Percentiles rank a stretch among this genome's conserved stretches.
Evolutionary conservation across 1,284 basidiomycete species (phyloP).

Genomic region (Puccinia coronata): DNA sequence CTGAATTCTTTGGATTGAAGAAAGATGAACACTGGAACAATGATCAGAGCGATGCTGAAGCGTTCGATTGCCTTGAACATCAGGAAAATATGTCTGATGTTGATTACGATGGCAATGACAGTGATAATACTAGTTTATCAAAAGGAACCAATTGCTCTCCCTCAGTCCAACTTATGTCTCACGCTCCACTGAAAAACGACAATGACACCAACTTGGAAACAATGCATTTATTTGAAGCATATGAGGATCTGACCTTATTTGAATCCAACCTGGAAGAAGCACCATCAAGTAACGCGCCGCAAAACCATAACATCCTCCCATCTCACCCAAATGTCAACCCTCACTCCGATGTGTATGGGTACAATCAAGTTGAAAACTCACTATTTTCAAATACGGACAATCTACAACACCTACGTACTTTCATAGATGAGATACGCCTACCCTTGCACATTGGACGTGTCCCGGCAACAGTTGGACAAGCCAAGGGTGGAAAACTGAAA

Average conservation of each 20-base stretch:
- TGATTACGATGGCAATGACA: constrained; percentile 3
- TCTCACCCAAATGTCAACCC: background rate
- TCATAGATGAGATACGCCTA: background rate
- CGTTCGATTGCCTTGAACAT: background rate
- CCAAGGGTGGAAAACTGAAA: constrained; percentile 31
- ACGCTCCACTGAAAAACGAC: too few relatives aligned
- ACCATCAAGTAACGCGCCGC: background rate
- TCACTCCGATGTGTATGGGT: background rate
- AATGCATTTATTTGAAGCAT: background rate
- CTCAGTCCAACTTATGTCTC: too few relatives aligned
- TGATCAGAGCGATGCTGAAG: background rate
- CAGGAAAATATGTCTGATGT: constrained; percentile 1
- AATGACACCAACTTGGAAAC: too few relatives aligned
- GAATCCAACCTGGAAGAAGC: background rate
- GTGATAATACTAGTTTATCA: background rate
- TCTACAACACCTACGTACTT: background rate
- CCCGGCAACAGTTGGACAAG: constrained; percentile 3
- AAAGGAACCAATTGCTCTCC: too few relatives aligned
- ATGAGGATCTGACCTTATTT: background rate
- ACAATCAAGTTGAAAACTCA: background rate
- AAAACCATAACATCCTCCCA: too few relatives aligned
- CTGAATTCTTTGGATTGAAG: constrained; percentile 24
- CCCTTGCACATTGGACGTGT: constrained; percentile 16
- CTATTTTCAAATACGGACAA: background rate
- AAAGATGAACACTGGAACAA: background rate